A percentile compares a stretch with the other conserved stretches of the same genome.
phyloP scores from a whole-genome alignment of 2,329 filamentous ascomycete species.

The Xylariaceae sp. region DNA sequence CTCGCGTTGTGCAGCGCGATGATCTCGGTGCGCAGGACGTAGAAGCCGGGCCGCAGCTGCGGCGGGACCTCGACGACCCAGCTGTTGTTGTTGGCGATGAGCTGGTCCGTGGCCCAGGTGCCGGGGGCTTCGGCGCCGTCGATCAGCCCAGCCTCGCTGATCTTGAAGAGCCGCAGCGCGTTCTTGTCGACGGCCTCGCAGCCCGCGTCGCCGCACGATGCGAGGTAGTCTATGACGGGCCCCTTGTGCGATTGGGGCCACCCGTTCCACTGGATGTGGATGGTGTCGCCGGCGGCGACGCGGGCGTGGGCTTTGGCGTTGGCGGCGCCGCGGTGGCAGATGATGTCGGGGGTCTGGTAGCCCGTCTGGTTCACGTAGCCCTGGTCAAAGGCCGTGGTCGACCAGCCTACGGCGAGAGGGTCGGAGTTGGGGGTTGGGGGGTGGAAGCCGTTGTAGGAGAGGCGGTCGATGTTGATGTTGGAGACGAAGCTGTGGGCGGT shows the following conservation, averaged over 20 bases:
- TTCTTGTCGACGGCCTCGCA: conserved; percentile 31
- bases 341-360: conserved; percentile 32
- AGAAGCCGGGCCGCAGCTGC: conserved; percentile 41
- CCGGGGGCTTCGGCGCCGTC: conserved; percentile 24
- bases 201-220: conserved; percentile 26
- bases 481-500: conserved; percentile 24
- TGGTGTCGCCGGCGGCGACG: conserved; percentile 31
- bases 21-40: conserved; percentile 49
- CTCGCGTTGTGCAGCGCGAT: conserved; percentile 45
- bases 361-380: conserved; percentile 37
- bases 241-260: conserved; percentile 36
- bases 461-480: conserved; percentile 22
- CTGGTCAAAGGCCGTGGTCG: conserved; percentile 30
- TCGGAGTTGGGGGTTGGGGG: conserved; percentile 15
- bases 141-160: conserved; percentile 28
- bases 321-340: conserved; percentile 29
- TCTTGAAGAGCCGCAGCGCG: conserved; percentile 33
- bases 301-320: conserved; percentile 29
- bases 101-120: conserved; percentile 33
- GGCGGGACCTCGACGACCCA: conserved; percentile 44
- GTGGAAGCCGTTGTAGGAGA: conserved; percentile 23
- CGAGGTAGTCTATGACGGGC: conserved; percentile 35
- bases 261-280: conserved; percentile 34
- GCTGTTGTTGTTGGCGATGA: conserved; percentile 46
- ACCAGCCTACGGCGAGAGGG: conserved; percentile 23